Evolutionary conservation across 768 basidiomycete species (phyloP).

Genomic region (Suillus placidus): DNA sequence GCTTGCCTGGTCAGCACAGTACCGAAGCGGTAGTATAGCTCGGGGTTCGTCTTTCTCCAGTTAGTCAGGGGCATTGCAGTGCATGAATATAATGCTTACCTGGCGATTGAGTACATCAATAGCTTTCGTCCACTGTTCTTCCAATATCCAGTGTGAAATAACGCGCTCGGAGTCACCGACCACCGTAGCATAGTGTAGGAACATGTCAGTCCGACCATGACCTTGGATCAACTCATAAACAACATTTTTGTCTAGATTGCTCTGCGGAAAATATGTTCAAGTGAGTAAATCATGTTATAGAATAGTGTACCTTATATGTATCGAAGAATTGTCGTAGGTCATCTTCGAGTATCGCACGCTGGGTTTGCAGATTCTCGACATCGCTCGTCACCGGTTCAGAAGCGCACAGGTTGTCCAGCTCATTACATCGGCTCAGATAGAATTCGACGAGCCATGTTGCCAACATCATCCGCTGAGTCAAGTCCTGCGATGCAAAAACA

Average conservation of each 20-base stretch:
- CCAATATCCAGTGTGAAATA: slow-evolving; percentile 88
- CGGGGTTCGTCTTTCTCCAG: slow-evolving; percentile 66
- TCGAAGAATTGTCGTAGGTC: slow-evolving; percentile 92
- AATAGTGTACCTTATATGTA: slow-evolving; percentile 78
- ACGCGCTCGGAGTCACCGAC: slow-evolving; percentile 85
- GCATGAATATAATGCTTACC: slow-evolving; percentile 45
- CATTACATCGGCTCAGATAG: slow-evolving; percentile 95
- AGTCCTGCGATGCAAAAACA: slow-evolving; percentile 54
- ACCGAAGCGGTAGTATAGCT: slow-evolving; percentile 92
- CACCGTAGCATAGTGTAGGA: slow-evolving; percentile 82
- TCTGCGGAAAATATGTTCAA: slow-evolving; percentile 44
- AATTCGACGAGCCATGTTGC: slow-evolving; percentile 99
- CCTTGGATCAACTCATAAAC: slow-evolving; percentile 92
- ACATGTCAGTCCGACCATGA: slow-evolving; percentile 92
- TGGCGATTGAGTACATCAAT: slow-evolving; percentile 90
- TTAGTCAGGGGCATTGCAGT: slow-evolving; percentile 5
- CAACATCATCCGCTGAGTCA: slow-evolving; percentile 95
- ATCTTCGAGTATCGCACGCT: slow-evolving; percentile 84
- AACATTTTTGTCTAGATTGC: slow-evolving; percentile 80
- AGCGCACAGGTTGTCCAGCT: slow-evolving; percentile 91
- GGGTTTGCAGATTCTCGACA: slow-evolving; percentile 80
- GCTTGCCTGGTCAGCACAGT: slow-evolving; percentile 84
- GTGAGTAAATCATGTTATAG: slow-evolving; percentile 1
- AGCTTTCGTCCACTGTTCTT: slow-evolving; percentile 91
- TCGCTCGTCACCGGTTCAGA: slow-evolving; percentile 82